Percentiles rank a stretch among this genome's conserved stretches.
phyloP scores from a whole-genome alignment of 164 flowering plant genomes.

The Cinnamomum chago region DNA sequence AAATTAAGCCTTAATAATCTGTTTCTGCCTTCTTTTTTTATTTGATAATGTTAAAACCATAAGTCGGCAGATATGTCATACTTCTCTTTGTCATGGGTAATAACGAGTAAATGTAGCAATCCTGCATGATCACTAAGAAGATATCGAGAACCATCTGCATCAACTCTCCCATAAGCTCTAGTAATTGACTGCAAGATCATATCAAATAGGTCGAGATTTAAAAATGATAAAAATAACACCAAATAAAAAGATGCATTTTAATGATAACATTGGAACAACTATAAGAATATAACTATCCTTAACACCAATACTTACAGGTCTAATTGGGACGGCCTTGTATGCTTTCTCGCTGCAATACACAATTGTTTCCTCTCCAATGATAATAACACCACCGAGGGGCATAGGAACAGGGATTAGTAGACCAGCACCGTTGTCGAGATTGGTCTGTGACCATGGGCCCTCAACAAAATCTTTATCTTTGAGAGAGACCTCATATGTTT shows the following conservation, averaged over 20 bases:
- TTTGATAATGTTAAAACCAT: background rate
- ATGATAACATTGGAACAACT: background rate
- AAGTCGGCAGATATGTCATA: constrained; percentile 15
- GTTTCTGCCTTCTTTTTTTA: background rate
- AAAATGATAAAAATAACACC: background rate
- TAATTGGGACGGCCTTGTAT: constrained; percentile 89
- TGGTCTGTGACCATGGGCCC: constrained; percentile 96
- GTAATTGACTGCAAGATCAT: constrained; percentile 68
- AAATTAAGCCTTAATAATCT: background rate
- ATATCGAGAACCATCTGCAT: constrained; percentile 97
- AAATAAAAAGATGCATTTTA: background rate
- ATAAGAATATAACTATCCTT: background rate
- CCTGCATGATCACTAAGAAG: constrained; percentile 94
- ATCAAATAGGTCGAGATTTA: constrained; percentile 4
- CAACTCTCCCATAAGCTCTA: constrained; percentile 93
- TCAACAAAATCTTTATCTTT: constrained; percentile 96
- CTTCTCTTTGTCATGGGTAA: constrained; percentile 96
- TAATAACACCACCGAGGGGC: constrained; percentile 93
- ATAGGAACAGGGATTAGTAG: constrained; percentile 91
- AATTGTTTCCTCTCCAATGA: constrained; percentile 96
- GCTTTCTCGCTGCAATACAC: constrained; percentile 86
- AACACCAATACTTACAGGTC: constrained; percentile 54
- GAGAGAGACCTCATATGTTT: constrained; percentile 87
- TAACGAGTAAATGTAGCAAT: constrained; percentile 87
- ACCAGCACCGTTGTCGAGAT: constrained; percentile 96